These are phyloP conservation scores for Ogataea thermomethanolica DNA, from an alignment of 805 yeast genomes.

Conservation along the genomic window DNA sequence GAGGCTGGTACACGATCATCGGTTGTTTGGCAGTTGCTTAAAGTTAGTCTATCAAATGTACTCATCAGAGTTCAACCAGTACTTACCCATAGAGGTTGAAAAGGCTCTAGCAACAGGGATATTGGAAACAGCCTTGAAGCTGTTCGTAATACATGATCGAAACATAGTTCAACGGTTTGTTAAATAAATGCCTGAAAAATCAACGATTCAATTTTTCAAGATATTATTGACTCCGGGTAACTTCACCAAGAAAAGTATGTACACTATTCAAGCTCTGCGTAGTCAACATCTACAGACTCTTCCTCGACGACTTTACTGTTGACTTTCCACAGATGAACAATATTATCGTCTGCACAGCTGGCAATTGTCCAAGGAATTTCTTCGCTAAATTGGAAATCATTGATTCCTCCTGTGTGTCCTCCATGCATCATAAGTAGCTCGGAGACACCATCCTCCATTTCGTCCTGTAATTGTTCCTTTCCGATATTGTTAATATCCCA, in stretches of 20 bases:
- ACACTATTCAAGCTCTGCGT: constrained; percentile 15
- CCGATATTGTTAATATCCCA: constrained; percentile 85
- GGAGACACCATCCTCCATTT: constrained; percentile 87
- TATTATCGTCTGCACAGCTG: constrained; percentile 58
- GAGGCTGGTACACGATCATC: constrained; percentile 45
- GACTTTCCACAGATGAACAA: constrained; percentile 58
- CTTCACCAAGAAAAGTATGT: not conserved
- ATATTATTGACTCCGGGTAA: constrained; percentile 7
- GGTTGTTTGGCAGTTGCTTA: constrained; percentile 11
- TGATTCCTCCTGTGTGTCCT: constrained; percentile 77
- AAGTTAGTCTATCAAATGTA: not conserved
- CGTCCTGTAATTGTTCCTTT: constrained; percentile 80
- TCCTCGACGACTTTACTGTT: constrained; percentile 31
- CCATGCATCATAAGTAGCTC: constrained; percentile 90
- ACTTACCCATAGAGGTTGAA: constrained; percentile 1
- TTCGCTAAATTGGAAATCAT: constrained; percentile 69
- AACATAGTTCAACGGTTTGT: constrained; percentile 1
- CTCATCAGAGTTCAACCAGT: too few species aligned
- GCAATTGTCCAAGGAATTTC: constrained; percentile 75
- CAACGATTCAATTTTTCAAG: constrained; percentile 1
- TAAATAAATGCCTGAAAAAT: not conserved
- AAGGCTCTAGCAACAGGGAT: not conserved
- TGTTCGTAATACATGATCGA: not conserved
- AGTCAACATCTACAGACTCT: constrained; percentile 18
- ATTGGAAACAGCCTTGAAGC: not conserved